Base-by-base conservation (phyloP, 2,329 filamentous ascomycete species). In the Neocatenulostroma microsporum region DNA sequence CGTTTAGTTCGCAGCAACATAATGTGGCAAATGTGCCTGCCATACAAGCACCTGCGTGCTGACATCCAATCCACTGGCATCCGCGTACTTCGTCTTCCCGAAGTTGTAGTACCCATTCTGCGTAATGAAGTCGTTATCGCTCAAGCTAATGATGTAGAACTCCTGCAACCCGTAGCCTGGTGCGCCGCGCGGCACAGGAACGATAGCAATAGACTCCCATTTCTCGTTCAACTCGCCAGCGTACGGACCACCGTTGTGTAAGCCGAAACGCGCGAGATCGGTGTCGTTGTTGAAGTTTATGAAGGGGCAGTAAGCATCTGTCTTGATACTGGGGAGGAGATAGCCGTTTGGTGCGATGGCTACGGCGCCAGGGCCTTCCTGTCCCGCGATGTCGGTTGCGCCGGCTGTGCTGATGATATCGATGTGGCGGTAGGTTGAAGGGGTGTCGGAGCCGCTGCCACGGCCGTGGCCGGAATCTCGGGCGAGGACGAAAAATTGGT, bases 91-190 rank as follows among this genome's bases (percentile, higher is more conserved):
- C 25, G 73, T 66, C 38, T 66, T 61, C 4, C 79, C 79, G 41
- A 64, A 67, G 46, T 82, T 73, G 56, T 80, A 62, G 41, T 64
- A 68, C 66, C 76, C 78, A 55, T 84, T 66, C 56, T 84, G 79
- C 0, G 80, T 84, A 39, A 85, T 77, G 48, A 84, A 84, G 56
- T 86, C 81, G 52, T 86, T 83, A 50, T 85, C 82, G 39, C 73
- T 81, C 32, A 83, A 60, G 10, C 71, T 74, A 43, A 86, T 73
- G 21, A 86, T 54, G 57, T 76, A 84, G 59, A 83, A 74, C 18
- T 74, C 70, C 38, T 73, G 66, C 23, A 24, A n/a, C 15, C 58
- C 54, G 2, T 43, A 37, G n/a, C 55, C 51, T 5, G 11, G 20
- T 1, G 66, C 66, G 48, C 76, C 66, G n/a, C n/a, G n/a, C n/a